Percentiles rank a stretch among this genome's conserved stretches.
Conservation (phyloP, 495 filamentous ascomycete species). For the Aspergillus baeticus region DNA sequence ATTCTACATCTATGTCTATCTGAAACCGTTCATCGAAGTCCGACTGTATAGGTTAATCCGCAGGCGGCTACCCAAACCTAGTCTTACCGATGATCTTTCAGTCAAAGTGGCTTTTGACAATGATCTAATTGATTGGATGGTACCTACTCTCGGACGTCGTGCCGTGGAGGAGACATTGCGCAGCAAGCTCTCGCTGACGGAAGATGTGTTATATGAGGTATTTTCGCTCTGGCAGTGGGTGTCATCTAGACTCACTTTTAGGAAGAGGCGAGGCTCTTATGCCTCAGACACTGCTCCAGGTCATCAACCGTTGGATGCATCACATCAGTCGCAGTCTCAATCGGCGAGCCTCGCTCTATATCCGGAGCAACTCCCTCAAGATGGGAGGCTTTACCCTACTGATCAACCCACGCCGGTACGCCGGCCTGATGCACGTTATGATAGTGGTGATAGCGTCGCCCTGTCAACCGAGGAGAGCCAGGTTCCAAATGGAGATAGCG, state of each 20-base stretch:
- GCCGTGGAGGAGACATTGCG: slow-evolving; percentile 41
- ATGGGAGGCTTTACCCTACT: neutral
- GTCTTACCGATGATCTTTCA: slow-evolving; percentile 43
- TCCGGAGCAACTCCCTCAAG: slow-evolving; percentile 7
- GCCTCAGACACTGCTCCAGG: slow-evolving; percentile 22
- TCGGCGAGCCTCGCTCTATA: slow-evolving; percentile 3
- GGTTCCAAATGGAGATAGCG: slow-evolving; percentile 35
- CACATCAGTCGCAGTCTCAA: neutral
- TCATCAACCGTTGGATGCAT: neutral
- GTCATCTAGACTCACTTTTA: slow-evolving; percentile 31
- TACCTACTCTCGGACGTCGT: slow-evolving; percentile 42
- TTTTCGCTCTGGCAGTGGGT: slow-evolving; percentile 32
- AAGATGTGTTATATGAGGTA: slow-evolving; percentile 41
- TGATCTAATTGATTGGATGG: slow-evolving; percentile 49
- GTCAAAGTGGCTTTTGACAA: slow-evolving; percentile 47
- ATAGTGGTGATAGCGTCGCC: slow-evolving; percentile 25
- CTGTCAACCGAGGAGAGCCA: slow-evolving; percentile 37
- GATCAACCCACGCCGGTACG: slow-evolving; percentile 10
- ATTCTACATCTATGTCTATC: slow-evolving; percentile 35
- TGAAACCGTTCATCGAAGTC: slow-evolving; percentile 42
- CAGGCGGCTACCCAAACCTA: slow-evolving; percentile 44
- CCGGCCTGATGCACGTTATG: slow-evolving; percentile 13
- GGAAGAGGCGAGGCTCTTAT: slow-evolving; percentile 11
- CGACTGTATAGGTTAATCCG: slow-evolving; percentile 45
- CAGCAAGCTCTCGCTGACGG: slow-evolving; percentile 35